These are phyloP conservation scores for Diaporthe aspalathi DNA, from an alignment of 2,329 filamentous ascomycete genomes.

Conservation along the genomic window DNA sequence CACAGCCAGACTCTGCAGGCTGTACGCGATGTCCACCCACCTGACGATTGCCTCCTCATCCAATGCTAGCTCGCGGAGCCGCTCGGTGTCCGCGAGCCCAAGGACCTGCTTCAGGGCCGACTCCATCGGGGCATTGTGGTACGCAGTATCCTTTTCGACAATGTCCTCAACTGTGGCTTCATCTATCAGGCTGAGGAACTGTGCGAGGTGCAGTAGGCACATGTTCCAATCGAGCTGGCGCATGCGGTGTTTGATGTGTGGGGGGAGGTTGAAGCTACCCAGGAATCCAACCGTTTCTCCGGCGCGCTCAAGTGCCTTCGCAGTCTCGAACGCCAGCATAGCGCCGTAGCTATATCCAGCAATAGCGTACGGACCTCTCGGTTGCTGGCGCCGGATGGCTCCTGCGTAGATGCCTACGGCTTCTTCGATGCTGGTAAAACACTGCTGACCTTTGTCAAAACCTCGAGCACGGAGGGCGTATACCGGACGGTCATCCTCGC, in stretches of 20 bases:
- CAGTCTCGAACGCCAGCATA: conserved; percentile 62
- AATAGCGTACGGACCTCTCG: conserved; percentile 62
- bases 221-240: conserved; percentile 51
- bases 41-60: too few species aligned
- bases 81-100: too few species aligned
- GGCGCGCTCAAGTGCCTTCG: conserved; percentile 54
- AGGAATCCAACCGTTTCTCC: conserved; percentile 55
- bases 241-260: conserved; percentile 58
- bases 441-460: conserved; percentile 52
- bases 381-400: conserved; percentile 56
- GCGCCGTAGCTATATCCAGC: conserved; percentile 63
- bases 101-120: too few species aligned
- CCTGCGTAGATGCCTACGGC: conserved; percentile 52
- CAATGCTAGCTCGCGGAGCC: too few species aligned
- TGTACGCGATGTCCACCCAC: too few species aligned
- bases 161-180: too few species aligned
- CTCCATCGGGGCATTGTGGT: too few species aligned
- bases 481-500: conserved; percentile 52
- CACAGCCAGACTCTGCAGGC: too few species aligned
- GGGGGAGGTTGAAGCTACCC: conserved; percentile 60
- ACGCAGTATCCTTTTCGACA: too few species aligned
- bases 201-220: conserved; percentile 53
- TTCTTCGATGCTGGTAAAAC: conserved; percentile 54
- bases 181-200: conserved; percentile 54
- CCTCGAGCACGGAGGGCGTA: conserved; percentile 59